Conservation (phyloP, 257 asterid species). For the Plantago ovata region DNA sequence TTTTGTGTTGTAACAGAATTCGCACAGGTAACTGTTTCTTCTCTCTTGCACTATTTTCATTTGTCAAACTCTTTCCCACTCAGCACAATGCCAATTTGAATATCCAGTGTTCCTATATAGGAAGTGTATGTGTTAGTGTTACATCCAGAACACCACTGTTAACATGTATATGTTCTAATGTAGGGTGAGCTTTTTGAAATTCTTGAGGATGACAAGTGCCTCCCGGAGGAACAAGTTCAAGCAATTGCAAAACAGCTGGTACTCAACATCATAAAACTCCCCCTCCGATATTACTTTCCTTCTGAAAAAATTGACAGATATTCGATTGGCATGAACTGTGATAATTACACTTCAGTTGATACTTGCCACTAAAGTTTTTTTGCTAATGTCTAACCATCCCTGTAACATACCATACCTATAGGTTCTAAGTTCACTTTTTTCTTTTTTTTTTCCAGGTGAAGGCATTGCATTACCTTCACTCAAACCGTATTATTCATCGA, state of each 20-base stretch:
- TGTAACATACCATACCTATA: constrained; percentile 2
- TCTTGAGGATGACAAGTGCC: constrained; percentile 98
- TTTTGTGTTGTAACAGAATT: constrained; percentile 97
- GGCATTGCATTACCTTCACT: constrained; percentile 92
- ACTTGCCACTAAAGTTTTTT: too few relatives aligned
- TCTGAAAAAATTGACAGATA: not conserved
- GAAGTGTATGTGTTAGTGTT: not conserved
- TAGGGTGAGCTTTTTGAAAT: constrained; percentile 98
- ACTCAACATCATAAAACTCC: constrained; percentile 18
- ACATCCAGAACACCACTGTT: constrained; percentile 4
- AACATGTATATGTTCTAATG: constrained; percentile 23
- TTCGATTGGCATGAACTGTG: not conserved
- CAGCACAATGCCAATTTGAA: constrained; percentile 9
- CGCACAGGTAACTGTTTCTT: constrained; percentile 58
- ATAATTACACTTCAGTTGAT: constrained; percentile 10
- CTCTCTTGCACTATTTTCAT: constrained; percentile 14
- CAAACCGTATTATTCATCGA: constrained; percentile 96
- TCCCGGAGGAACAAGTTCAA: constrained; percentile 98
- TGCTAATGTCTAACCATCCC: not conserved
- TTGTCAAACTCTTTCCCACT: constrained; percentile 11
- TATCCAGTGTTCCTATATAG: constrained; percentile 6
- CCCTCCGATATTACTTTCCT: constrained; percentile 15
- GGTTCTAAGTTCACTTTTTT: constrained; percentile 15
- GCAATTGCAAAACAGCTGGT: constrained; percentile 99
- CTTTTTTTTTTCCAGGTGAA: constrained; percentile 55